Evolutionary conservation across 495 filamentous ascomycete species (phyloP), one percentile per base, ranked within the genome.

Genomic region (Penicillium mononematosum): DNA sequence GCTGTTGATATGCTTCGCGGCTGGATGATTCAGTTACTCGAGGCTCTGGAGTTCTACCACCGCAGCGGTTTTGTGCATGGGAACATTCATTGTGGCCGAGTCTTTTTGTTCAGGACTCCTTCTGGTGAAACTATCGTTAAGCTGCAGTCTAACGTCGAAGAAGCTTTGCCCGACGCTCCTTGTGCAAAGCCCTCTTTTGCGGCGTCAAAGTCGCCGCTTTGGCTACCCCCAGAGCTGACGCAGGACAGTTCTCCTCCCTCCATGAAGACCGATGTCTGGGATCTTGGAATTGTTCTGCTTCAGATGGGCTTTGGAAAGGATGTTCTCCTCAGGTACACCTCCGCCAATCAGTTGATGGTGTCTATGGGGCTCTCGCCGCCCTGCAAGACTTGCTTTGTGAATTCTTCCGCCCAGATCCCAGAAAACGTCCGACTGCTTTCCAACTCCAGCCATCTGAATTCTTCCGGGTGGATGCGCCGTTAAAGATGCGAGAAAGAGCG

Each of bases 301-400:
- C 92, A 98, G 69, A 96, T 98, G 91, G 78, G 90, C n/a, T 94
- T 96, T 65, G 94, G 94, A 25, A 73, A 89, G 52, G 81, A 89
- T 61, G 82, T 91, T 10, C 72, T 88, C 24, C 78, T 88, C 50
- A 86, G 86, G 56, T 91, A 96, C 63, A 85, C 81, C 22, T 95
- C 91, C 0, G 92, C 92, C 9, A 81, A 81, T 43, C 81, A 84
- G 20, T 68, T 96, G 45, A 77, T 88, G 57, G 73, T 71, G 16
- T 70, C 77, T 5, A 72, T 91, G 47, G 83, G 87, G 8, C 74
- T 96, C 17, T 91, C 91, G 1, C 81, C 81, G 29, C 81, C 92
- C 70, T 96, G 43, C 81, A 86, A 44, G 92, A 96, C 62, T 76
- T 98, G 47, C 76, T 96, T 8, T 79, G 82, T 36, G 88, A 88